phyloP scores from a whole-genome alignment of 306 rosid species.

The Arachis hypogaea region DNA sequence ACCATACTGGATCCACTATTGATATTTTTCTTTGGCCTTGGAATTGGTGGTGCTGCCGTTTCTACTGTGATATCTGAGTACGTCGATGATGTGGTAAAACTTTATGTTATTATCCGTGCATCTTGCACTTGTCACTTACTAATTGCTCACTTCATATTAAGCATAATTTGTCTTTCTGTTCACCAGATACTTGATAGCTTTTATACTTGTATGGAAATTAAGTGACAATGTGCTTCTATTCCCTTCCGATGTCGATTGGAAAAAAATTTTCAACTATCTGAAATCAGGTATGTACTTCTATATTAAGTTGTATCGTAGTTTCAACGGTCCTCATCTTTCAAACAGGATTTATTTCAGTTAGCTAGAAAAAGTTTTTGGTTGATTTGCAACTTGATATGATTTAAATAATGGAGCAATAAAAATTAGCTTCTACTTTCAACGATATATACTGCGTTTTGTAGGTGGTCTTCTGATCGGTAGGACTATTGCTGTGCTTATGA shows the following conservation, averaged over 20 bases:
- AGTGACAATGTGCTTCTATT: constrained; percentile 61
- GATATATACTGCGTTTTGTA: constrained; percentile 28
- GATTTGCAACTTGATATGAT: constrained; percentile 9
- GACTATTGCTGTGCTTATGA: constrained; percentile 62
- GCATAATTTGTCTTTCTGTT: constrained; percentile 37
- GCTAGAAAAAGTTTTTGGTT: constrained; percentile 24
- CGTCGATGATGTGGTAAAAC: constrained; percentile 85
- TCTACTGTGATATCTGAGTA: constrained; percentile 95
- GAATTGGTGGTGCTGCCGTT: constrained; percentile 85
- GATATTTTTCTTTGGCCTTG: constrained; percentile 68
- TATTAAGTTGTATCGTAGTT: constrained; percentile 25
- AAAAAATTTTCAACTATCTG: constrained; percentile 71
- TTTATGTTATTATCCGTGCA: constrained; percentile 46
- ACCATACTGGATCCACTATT: constrained; percentile 72
- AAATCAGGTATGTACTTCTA: constrained; percentile 67
- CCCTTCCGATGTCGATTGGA: constrained; percentile 66
- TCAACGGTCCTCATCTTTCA: constrained; percentile 24
- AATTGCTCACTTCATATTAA: constrained; percentile 26
- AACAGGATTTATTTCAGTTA: constrained; percentile 14
- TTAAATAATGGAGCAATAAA: neutral
- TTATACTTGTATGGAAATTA: constrained; percentile 81
- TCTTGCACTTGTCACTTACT: constrained; percentile 44
- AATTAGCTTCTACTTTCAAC: neutral
- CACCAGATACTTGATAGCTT: constrained; percentile 81
- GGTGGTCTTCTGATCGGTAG: constrained; percentile 71